Conservation (phyloP, 176 grass and related monocot genomes). For the Avena insularis region DNA sequence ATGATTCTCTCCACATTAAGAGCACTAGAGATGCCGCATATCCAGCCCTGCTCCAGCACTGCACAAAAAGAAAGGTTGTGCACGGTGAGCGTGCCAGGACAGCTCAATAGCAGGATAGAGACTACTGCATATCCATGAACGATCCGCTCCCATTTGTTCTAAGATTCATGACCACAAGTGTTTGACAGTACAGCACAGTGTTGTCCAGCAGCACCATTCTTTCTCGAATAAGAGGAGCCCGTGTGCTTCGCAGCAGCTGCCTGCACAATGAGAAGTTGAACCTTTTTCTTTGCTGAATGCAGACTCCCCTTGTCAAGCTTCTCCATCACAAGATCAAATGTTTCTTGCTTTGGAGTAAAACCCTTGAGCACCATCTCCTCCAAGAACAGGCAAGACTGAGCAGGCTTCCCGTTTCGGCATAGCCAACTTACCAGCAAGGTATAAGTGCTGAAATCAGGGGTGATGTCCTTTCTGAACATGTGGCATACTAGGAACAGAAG, state of each 20-base stretch:
- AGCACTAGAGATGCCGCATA: background rate
- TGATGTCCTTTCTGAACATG: slow-evolving; percentile 81
- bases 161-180: slow-evolving; percentile 18
- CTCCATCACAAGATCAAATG: slow-evolving; percentile 64
- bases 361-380: slow-evolving; percentile 83
- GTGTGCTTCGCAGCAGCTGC: slow-evolving; percentile 40
- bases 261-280: slow-evolving; percentile 52
- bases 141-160: background rate
- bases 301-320: slow-evolving; percentile 66
- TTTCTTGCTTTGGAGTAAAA: slow-evolving; percentile 67
- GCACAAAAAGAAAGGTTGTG: background rate
- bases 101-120: background rate
- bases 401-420: slow-evolving; percentile 68
- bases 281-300: slow-evolving; percentile 52
- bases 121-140: background rate
- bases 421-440: slow-evolving; percentile 69
- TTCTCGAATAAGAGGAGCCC: slow-evolving; percentile 5
- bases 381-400: slow-evolving; percentile 70
- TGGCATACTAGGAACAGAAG: slow-evolving; percentile 70
- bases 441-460: slow-evolving; percentile 78
- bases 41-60: background rate
- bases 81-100: background rate
- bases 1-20: background rate
- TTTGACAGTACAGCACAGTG: slow-evolving; percentile 1
- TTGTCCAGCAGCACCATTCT: slow-evolving; percentile 7